Percentiles rank a stretch among this genome's conserved stretches.
These are phyloP conservation scores for Chalciporus pseudorubinellus DNA, from an alignment of 768 basidiomycete species.

Conservation along the genomic window DNA sequence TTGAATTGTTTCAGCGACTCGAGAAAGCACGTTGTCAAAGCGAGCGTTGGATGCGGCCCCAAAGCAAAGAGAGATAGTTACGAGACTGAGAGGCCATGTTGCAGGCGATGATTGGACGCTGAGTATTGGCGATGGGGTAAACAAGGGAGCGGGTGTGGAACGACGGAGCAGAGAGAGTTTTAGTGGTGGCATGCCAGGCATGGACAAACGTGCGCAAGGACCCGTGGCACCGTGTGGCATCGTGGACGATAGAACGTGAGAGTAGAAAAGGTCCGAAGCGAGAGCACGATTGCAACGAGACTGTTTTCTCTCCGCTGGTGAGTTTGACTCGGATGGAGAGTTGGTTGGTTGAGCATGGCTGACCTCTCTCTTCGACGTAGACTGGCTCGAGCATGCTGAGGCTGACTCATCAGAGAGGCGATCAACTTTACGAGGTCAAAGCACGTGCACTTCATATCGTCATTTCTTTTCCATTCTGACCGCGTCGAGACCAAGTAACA, in stretches of 20 bases:
- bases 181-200: conserved; percentile 21
- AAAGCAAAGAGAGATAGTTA: conserved; percentile 19
- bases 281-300: background rate
- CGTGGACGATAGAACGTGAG: conserved; percentile 4
- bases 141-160: conserved; percentile 7
- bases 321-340: conserved; percentile 6
- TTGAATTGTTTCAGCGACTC: no score
- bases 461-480: conserved; percentile 16
- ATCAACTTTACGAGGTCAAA: conserved; percentile 9
- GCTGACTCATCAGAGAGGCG: conserved; percentile 33
- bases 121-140: conserved; percentile 9
- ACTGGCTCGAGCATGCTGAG: background rate
- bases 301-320: conserved; percentile 20
- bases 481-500: background rate
- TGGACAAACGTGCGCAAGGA: conserved; percentile 37
- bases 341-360: background rate
- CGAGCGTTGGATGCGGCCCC: conserved; percentile 1
- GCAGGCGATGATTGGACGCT: conserved; percentile 22
- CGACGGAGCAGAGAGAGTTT: background rate
- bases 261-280: conserved; percentile 28
- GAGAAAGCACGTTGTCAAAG: conserved; percentile 14
- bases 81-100: conserved; percentile 24
- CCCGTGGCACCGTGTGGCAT: conserved; percentile 33
- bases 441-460: conserved; percentile 38
- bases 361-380: background rate